These are phyloP conservation scores for grape (Vitis vinifera) DNA, from an alignment of 164 flowering plant species.

Conservation along the genomic window DNA sequence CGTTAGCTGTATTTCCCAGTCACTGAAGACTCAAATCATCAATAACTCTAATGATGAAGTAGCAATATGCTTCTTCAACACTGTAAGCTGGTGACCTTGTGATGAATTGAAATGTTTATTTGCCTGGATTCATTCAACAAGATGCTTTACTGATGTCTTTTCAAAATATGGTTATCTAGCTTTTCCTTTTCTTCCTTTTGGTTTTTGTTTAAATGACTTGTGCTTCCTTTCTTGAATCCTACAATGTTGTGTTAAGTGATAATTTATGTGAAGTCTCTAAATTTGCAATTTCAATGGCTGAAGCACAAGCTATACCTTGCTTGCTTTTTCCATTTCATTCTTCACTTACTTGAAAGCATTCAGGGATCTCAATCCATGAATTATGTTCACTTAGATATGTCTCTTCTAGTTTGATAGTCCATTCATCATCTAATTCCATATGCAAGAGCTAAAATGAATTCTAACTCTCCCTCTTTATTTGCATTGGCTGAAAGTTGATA, in stretches of 20 bases:
- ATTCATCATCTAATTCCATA: no score
- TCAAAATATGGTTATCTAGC: not conserved
- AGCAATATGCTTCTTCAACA: conserved; percentile 92
- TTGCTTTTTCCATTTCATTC: no score
- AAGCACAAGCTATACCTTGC: no score
- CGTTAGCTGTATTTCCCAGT: conserved; percentile 62
- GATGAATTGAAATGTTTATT: not conserved
- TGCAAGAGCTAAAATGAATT: no score
- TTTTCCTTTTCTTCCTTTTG: not conserved
- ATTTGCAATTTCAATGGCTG: no score
- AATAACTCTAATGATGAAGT: conserved; percentile 84
- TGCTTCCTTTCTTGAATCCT: not conserved
- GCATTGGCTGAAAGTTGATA: no score
- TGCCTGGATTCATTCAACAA: not conserved
- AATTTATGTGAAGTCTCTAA: not conserved
- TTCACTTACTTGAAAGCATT: no score
- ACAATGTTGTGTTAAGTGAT: not conserved
- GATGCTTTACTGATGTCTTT: not conserved
- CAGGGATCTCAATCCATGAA: no score
- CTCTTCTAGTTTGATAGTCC: no score
- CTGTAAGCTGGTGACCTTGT: conserved; percentile 49
- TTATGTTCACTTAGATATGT: no score
- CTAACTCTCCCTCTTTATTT: no score
- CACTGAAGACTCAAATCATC: conserved; percentile 78
- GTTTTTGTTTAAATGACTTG: not conserved